Base-by-base conservation (phyloP, 2,329 filamentous ascomycete genomes). In the Thielaviopsis musarum region DNA sequence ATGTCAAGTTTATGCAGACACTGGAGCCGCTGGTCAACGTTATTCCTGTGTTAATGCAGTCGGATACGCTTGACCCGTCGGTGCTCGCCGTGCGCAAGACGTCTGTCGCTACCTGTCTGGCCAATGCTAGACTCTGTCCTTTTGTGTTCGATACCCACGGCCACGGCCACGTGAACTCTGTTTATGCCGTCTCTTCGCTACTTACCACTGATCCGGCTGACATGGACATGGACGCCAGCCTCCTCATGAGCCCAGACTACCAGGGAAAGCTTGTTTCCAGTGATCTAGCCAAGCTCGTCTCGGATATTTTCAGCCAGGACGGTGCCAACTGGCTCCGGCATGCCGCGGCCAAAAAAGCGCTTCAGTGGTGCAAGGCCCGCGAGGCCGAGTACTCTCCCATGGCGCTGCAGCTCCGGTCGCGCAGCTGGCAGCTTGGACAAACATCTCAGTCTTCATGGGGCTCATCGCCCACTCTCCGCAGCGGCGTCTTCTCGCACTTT, bases 201-300 rank as follows among this genome's bases (percentile, higher is more conserved):
- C 55, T 54, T 17, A 22, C 53, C 24, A 79, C 80, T 22, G 89
- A 96, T 5, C 24, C 52, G 5, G 28, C 15, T 10, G 45, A 52
- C 3, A 24, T 41, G 26, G 59, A 58, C 13, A 94, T 97, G 84
- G 91, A 97, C 69, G 91, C 91, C 19, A 95, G 89, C 66, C 75
- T 95, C 0, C 77, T 97, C 19, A 97, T 97, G 91, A 90, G 84
- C 59, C 85, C 91, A 0, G 87, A 93, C 66, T 97, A 96, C 67
- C 75, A 93, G 15, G 85, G 88, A 62, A 91, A 91, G 0, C 75
- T 96, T 4, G 72, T 87, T 2, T 71, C 80, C 0, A 93, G 89
- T 9, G 91, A 97, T 51, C 79, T 97, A 1, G 66, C 70, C 5
- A 70, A 73, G 9, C 75, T 97, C 1, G 79, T 95, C n/a, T 74